Base-by-base conservation (phyloP, 176 grass and related monocot species). In the Chrysopogon serrulatus region DNA sequence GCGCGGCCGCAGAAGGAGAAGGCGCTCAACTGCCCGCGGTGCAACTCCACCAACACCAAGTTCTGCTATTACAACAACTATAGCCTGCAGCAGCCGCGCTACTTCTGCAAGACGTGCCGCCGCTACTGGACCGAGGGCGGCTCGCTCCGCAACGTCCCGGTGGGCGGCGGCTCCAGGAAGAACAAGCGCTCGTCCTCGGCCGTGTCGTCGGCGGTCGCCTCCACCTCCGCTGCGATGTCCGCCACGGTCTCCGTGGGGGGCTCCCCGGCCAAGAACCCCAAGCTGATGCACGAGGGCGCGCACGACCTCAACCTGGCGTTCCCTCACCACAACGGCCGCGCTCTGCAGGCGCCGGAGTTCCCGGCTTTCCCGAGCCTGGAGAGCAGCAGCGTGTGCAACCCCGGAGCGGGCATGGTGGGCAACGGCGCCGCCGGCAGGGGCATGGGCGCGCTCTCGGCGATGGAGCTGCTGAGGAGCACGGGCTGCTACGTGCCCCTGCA, bases 41-140 rank as follows among this genome's bases (percentile, higher is more conserved):
- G 92, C 89, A 91, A 91, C 89, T 94, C 92, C 35, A 91, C 92
- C 53, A 94, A 97, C 57, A 97, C 94, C 72, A 97, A 94, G 79
- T 97, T 97, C 90, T 97, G 94, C 90, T 97, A 97, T 74, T 97
- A 97, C 90, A 97, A 97, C 92, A 97, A 97, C 73, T 97, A 97
- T 68, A 94, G 92, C 70, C 88, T 94, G 74, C 85, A 89, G 76
- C 95, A 97, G 84, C 95, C 95, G 11, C 87, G 95, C 83, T 97
- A 97, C 95, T 94, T 94, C 83, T 97, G 95, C 86, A 97, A 97
- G 86, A 92, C 95, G 27, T 97, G 95, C 88, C 88, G 95, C 19
- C 90, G 95, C 64, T 94, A 97, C 45, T 97, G 95, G 95, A 97
- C 95, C 19, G 93, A 97, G 88, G 95, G 95, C 32, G 95, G 95